Base-by-base conservation (phyloP, 768 basidiomycete genomes). In the Hygrocybe coccinea region DNA sequence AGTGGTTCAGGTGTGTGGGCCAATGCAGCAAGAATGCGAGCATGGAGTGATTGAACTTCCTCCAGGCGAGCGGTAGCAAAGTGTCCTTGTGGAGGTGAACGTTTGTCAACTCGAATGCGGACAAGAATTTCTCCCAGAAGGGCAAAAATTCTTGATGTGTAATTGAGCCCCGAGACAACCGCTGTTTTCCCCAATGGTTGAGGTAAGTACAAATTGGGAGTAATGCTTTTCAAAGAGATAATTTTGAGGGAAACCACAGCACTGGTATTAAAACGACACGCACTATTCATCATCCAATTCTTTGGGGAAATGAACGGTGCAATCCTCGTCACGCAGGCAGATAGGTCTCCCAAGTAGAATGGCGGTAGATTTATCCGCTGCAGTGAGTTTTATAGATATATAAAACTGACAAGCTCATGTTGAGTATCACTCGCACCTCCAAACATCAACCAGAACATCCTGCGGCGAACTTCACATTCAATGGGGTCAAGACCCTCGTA, bases 281-380 rank as follows among this genome's bases (percentile, higher is more conserved):
- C 71, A 91, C 89, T 90, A 91, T 74, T 91, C 89, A 66, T 92
- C 89, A 69, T 92, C 89, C 56, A 92, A 74, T 71, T 92, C 89
- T 69, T 86, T 88, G 24, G 90, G 90, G 72, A 91, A 91, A 67
- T 90, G 85, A 2, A 90, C 82, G 8, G 89, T 91, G 70, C 91
- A 93, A 68, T 95, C 92, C 67, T 94, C 93, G 64, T 93, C 90
- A 52, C 89, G 81, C 64, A 94, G 76, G 68, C 85, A 89, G 59
- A 93, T 89, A 37, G 91, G 90, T 56, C 91, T 79, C 15, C 89
- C 89, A 44, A 92, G 77, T 39, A 93, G 75, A 62, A 92, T 87
- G 47, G 88, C 87, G 86, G 87, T 89, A 15, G 90, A 91, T 71
- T 92, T 92, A 68, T 95, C 93, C 59, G 90, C 90, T 90, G 65